Evolutionary conservation across 208 protist species (phyloP), one percentile per base, ranked within the genome.

Genomic region (Trypanosoma theileri): DNA sequence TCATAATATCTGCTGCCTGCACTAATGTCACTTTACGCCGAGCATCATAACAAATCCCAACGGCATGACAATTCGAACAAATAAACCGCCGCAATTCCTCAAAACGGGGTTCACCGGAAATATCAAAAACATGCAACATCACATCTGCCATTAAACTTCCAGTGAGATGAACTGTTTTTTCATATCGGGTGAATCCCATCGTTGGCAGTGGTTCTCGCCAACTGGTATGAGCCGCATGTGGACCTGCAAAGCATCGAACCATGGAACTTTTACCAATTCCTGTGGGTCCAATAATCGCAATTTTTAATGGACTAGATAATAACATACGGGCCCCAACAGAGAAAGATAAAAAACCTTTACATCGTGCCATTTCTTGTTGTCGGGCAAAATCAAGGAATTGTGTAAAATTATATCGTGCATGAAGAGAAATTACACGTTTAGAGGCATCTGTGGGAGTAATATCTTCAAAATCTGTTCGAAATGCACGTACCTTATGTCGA

Each of bases 381-480:
- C 84, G 75, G 6, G 84, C 77, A 75, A 92, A 95, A 62, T 95
- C 86, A 19, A 95, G 75, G 56, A 95, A 95, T 74, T 95, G 89
- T 0, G 89, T 93, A 73, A 84, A 95, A 75, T 88, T 95, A 74
- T 95, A 95, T 28, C 89, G 75, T 42, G 89, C 82, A 71, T 95
- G 82, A 13, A 92, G 75, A 9, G 89, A 95, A 61, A 95, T 93
- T 65, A 88, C 85, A 3, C 82, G 83, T 74, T 88, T 91, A 9
- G 82, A 75, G 21, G 86, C 82, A 69, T 91, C 85, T 54, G 76
- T 84, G 59, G 81, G 52, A 28, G 58, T 54, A 35, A 70, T 52
- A 28, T 57, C 46, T 21, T 40, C 70, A 70, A 75, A 56, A 8
- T 63, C 61, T 0, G 57, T 66, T 14, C 21, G 48, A 35, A 75